Percentiles rank a stretch among this genome's conserved stretches.
phyloP scores from a whole-genome alignment of 2,329 filamentous ascomycete genomes.

The Botrytis hyacinthi region DNA sequence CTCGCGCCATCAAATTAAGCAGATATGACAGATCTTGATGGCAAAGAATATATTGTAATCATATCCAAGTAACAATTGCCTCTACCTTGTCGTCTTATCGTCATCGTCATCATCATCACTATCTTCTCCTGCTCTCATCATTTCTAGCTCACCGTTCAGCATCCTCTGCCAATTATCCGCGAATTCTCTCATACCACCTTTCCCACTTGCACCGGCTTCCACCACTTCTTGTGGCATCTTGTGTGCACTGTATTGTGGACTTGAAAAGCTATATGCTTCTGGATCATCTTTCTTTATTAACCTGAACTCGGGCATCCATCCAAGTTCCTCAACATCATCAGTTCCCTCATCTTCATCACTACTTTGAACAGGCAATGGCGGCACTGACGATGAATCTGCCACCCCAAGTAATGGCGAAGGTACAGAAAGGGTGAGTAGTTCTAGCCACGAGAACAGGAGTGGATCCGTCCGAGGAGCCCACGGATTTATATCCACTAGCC shows the following conservation, averaged over 20 bases:
- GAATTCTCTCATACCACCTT: constrained; percentile 79
- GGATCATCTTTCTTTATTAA: constrained; percentile 82
- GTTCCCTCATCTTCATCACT: constrained; percentile 48
- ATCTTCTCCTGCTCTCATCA: constrained; percentile 42
- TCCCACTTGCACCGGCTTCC: constrained; percentile 63
- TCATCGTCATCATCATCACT: constrained; percentile 40
- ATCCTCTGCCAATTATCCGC: constrained; percentile 70
- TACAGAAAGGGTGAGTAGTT: constrained; percentile 72
- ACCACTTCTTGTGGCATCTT: constrained; percentile 95
- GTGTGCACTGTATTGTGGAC: constrained; percentile 88
- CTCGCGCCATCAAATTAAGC: not conserved
- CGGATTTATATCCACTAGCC: constrained; percentile 91
- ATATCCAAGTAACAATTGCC: not conserved
- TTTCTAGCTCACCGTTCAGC: constrained; percentile 43
- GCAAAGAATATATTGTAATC: not conserved
- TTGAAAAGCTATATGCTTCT: constrained; percentile 81
- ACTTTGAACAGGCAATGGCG: constrained; percentile 39
- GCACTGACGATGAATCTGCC: constrained; percentile 38
- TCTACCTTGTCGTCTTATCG: constrained; percentile 19
- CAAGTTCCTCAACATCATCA: constrained; percentile 50
- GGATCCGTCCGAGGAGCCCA: constrained; percentile 90
- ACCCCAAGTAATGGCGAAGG: constrained; percentile 55
- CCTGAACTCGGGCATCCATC: constrained; percentile 72
- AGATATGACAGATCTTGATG: not conserved
- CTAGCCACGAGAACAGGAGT: constrained; percentile 84